Evolutionary conservation across 345 rosid species (phyloP), one percentile per base, ranked within the genome.

Genomic region (Sapria himalayana): DNA sequence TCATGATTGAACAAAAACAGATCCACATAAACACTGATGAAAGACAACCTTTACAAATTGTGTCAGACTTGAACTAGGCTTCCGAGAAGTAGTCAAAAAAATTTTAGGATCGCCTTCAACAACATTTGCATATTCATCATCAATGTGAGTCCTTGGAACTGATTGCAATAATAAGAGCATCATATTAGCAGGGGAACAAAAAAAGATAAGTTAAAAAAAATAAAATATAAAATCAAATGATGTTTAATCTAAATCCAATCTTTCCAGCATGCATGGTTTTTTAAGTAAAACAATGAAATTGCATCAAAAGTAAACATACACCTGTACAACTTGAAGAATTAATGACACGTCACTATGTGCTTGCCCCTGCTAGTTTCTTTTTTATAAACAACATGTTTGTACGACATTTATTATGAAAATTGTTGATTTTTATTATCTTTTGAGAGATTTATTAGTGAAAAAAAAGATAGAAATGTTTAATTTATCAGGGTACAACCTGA

Each of bases 71-170:
- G 80, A 73, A 74, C 85, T 82, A 3, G 94, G 93, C 62, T 82
- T 57, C 52, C 94, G 57, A 12, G 98, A 89, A 0, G 94, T 78
- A 27, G 94, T 89, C 38, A 89, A 43, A 65, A 82, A 36, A 52
- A 89, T 82, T 59, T 74, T 82, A 7, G 93, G 94, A 27, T 86
- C 78, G 36, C 43, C 64, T 32, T 60, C 77, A 1, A 68, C 52
- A 3, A 78, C 89, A 45, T 62, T 68, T 38, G 89, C 97, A 45
- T 86, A 86, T 47, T 86, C 94, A 41, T 86, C 97, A 45, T 81
- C 94, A 22, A 86, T 78, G 62, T 73, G 81, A 18, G 70, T 65
- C 57, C 63, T 61, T 7, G 76, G 94, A 32, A 76, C 97, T 76
- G 43, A 44, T 35, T 22, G 38, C 52, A 55, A 34, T 17, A 33